A percentile compares a stretch with the other conserved stretches of the same genome.
These are phyloP conservation scores for Lactifluus rugatus DNA, from an alignment of 768 basidiomycete genomes.

Conservation along the genomic window DNA sequence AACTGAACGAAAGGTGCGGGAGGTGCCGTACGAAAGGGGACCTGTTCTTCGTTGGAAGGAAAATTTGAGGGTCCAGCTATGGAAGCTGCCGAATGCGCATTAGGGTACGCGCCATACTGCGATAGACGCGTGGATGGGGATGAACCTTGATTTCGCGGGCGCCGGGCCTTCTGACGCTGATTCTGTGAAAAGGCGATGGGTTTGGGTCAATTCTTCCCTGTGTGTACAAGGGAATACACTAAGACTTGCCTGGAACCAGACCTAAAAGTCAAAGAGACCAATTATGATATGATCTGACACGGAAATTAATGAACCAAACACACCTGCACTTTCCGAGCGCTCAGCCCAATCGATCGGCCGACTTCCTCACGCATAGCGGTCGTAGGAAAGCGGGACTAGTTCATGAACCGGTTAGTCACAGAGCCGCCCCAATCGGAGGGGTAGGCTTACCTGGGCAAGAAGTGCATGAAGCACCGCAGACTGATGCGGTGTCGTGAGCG, in stretches of 20 bases:
- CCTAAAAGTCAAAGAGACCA: constrained; percentile 41
- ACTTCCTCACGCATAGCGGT: constrained; percentile 84
- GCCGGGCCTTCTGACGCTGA: constrained; percentile 78
- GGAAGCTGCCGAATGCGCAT: constrained; percentile 28
- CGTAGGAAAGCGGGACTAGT: constrained; percentile 79
- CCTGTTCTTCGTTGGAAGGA: constrained; percentile 10
- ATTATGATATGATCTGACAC: constrained; percentile 11
- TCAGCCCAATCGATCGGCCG: constrained; percentile 77
- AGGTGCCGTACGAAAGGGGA: constrained; percentile 5
- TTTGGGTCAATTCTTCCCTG: constrained; percentile 11
- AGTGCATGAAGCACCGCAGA: constrained; percentile 80
- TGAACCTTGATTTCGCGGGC: constrained; percentile 53
- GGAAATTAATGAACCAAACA: constrained; percentile 25
- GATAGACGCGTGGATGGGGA: constrained; percentile 43
- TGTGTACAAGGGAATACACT: neutral
- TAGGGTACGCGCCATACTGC: constrained; percentile 56
- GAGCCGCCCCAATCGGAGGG: constrained; percentile 9
- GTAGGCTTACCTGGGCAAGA: constrained; percentile 60
- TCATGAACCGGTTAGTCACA: neutral
- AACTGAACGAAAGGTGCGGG: constrained; percentile 4
- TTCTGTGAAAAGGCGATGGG: constrained; percentile 41
- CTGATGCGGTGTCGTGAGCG: constrained; percentile 80
- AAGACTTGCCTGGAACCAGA: constrained; percentile 75
- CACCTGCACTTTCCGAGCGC: constrained; percentile 85
- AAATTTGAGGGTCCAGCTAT: constrained; percentile 19